Evolutionary conservation across 768 basidiomycete species (phyloP), one percentile per base, ranked within the genome.

Genomic region (Pholiota conissans): DNA sequence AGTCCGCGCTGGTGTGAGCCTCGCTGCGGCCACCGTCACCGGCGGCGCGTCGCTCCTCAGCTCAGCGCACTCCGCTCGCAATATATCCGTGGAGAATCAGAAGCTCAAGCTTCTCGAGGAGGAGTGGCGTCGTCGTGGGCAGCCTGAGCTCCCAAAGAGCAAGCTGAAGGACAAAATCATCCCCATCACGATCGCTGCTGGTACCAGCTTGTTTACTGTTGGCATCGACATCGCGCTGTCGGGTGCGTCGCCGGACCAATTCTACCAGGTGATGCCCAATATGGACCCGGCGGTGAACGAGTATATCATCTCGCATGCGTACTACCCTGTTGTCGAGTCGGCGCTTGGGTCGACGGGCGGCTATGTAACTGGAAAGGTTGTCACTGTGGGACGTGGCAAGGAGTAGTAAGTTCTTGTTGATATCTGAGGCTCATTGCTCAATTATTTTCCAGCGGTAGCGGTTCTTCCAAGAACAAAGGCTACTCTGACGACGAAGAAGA

Each of bases 81-180:
- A 56, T 35, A 20, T 56, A 30, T 56, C 55, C 9, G 55, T 56
- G 8, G 55, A 56, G 34, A 47, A 42, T 9, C 55, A 49, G 24
- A 56, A 56, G 22, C 29, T 56, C 47, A 18, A 48, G 11, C n/a
- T 56, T 16, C 55, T 56, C 34, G 55, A 56, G 32, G 55, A 14
- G 8, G 55, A 56, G 16, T 56, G 55, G 55, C 32, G 32, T 26
- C 6, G 10, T 6, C 55, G 55, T 27, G 55, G 55, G 30, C 46
- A 56, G 3, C 32, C 47, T 14, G n/a, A 14, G 16, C 55, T 56
- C 16, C 30, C 46, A 14, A 20, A 56, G 47, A 45, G 47, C 46
- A 48, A n/a, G 14, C 13, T 35, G n/a, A 48, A 40, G 46, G 55
- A 56, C 32, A 56, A 56, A 22, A 37, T 56, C 46, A 35, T 56